Evolutionary conservation across 2,329 filamentous ascomycete genomes (phyloP), one percentile per base, ranked within the genome.

Genomic region (Bipolaris oryzae): DNA sequence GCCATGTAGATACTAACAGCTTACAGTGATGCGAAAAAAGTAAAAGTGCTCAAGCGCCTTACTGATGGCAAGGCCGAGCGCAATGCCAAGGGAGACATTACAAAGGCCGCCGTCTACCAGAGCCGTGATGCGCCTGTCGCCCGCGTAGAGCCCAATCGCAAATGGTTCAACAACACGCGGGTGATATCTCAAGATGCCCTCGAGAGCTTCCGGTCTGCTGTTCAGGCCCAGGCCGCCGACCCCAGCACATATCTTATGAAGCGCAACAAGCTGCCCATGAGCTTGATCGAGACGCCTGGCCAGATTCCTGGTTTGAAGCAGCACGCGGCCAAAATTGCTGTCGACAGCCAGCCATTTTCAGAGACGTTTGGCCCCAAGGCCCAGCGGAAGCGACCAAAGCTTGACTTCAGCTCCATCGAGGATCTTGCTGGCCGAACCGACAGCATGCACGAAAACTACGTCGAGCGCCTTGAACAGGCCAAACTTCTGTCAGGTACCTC

Each of bases 121-220:
- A 92, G 89, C 58, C 84, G 87, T 72, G 92, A 96, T 34, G 79
- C 88, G 20, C 93, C 94, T 44, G 86, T 84, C 57, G 95, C 94
- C 66, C 86, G 93, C 64, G 90, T 98, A 72, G 94, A 98, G 81
- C 95, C 95, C 47, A 96, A 98, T 79, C 85, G 95, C 71, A 96
- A 96, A 80, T 99, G 95, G 95, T 99, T 99, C 80, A 91, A 89
- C 70, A 97, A 97, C 77, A 96, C 94, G 33, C 84, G 95, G 70
- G 87, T 89, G 42, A 96, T 97, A 71, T 92, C 90, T 1, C 94
- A 97, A 75, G 91, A 96, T 74, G 91, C 92, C 3, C 83, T 98
- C 61, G 86, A 85, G 42, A 87, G 90, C 1, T 99, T 99, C 79
- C 88, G 95, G 60, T 89, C 93, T 58, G 95, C 95, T 23, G 94